Percentiles rank a stretch among this genome's conserved stretches.
Conservation (phyloP, 1,284 basidiomycete genomes). For the Gomphus bonarii region DNA sequence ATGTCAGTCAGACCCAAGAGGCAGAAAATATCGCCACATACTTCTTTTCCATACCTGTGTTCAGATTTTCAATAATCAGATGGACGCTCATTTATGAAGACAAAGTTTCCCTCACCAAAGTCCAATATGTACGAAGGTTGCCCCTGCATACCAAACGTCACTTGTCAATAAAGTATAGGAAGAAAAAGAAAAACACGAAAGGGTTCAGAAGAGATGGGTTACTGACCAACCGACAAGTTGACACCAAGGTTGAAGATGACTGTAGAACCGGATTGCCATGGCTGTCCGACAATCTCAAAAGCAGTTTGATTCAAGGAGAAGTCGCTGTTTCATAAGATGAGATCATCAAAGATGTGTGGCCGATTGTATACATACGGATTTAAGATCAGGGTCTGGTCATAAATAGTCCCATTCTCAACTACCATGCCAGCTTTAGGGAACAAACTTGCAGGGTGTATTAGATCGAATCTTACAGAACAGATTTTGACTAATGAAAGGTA, state of each 20-base stretch:
- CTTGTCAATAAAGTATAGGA: not conserved
- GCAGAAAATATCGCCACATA: not conserved
- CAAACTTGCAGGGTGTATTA: not conserved
- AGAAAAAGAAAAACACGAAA: not conserved
- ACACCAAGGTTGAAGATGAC: slow-evolving; percentile 10
- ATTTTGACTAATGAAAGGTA: slow-evolving; percentile 34
- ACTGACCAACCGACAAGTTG: slow-evolving; percentile 5
- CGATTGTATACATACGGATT: slow-evolving; percentile 14
- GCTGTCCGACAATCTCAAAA: slow-evolving; percentile 5
- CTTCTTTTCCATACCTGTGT: slow-evolving; percentile 9
- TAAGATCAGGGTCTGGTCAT: slow-evolving; percentile 29
- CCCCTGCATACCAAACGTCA: not conserved
- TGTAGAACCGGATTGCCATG: slow-evolving; percentile 8
- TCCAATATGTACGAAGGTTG: slow-evolving; percentile 8
- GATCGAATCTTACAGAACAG: slow-evolving; percentile 22
- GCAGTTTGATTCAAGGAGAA: slow-evolving; percentile 8
- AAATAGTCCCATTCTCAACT: slow-evolving; percentile 27
- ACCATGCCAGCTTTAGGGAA: not conserved
- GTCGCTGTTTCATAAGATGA: not conserved
- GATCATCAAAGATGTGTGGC: too few relatives aligned
- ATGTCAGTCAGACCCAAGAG: not conserved
- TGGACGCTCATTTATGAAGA: not conserved
- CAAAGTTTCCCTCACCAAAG: not conserved
- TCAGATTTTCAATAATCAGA: not conserved
- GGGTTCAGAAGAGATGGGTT: not conserved